Conservation (phyloP, 371 early-diverging fungal genomes). For the Umbelopsis sp. region DNA sequence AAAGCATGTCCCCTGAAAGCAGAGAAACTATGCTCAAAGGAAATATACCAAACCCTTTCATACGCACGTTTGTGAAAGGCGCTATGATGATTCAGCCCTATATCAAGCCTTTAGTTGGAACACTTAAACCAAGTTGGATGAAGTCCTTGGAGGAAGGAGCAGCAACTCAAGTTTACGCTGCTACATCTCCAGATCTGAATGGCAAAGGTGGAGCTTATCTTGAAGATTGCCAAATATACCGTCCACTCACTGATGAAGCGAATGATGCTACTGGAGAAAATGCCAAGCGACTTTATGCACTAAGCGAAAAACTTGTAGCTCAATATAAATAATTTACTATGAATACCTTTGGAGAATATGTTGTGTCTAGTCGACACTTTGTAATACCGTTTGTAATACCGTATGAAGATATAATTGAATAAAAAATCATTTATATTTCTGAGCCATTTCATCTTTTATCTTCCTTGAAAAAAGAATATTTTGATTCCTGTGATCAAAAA, state of each 20-base stretch:
- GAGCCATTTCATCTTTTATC: no score
- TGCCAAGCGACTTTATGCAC: neutral
- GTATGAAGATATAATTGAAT: no score
- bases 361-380: no score
- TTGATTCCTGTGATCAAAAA: no score
- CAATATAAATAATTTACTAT: neutral
- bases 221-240: slow-evolving; percentile 23
- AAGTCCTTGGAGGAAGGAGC: slow-evolving; percentile 29
- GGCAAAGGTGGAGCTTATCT: slow-evolving; percentile 35
- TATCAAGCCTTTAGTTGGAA: neutral
- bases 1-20: neutral
- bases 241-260: slow-evolving; percentile 7
- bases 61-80: neutral
- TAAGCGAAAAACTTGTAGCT: neutral
- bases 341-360: no score
- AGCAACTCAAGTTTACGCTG: slow-evolving; percentile 27
- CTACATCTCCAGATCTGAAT: slow-evolving; percentile 21
- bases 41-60: neutral
- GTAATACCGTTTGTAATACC: no score
- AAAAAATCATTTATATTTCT: no score
- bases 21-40: neutral
- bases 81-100: neutral
- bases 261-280: neutral
- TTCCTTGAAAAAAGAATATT: no score
- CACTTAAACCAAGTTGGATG: slow-evolving; percentile 1